Evolutionary conservation across 108 stramenopile species (phyloP), one percentile per base, ranked within the genome.

Genomic region (Pseudonitzschia pungens): DNA sequence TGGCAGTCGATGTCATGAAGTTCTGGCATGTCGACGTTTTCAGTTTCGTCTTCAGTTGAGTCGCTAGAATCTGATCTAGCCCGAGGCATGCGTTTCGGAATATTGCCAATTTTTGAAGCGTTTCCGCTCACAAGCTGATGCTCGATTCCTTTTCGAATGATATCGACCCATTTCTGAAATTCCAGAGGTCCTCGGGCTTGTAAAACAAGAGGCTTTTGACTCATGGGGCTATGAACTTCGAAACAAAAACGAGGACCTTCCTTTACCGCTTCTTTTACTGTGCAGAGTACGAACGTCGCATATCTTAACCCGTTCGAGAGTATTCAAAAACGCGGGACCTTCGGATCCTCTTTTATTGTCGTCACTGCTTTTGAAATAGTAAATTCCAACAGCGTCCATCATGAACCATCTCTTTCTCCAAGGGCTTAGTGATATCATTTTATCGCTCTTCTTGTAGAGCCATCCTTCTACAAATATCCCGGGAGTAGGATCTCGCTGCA

Each of bases 201-300:
- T n/a, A 98, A 68, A 72, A 93, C 72, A 45, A 96, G 83, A 28
- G 95, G 88, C 65, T 92, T 86, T 33, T 90, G 88, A 65, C 81
- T 90, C 33, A 62, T 62, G 6, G 97, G 96, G 28, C 90, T 95
- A 62, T 95, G 85, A 27, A 98, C 91, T 76, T 98, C 94, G 77
- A 98, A 98, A 58, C 90, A 92, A 65, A 90, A 96, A 9, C 96
- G 76, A n/a, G 80, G 69, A 0, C 84, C 81, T 68, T 92, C 92
- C 41, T 79, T 77, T 32, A 89, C 83, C 3, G 84, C 79, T 69
- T 94, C 94, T 56, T 92, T 83, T 6, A 98, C 95, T 26, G 95
- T 93, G 75, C 92, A 96, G 32, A 98, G 81, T 21, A 96, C 87
- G n/a, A 59, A 96, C 90, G 67, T 96, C 95, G 73, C 96, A 96